A percentile compares a stretch with the other conserved stretches of the same genome.
Conservation (phyloP, 75 land plant genomes). For the Isoetes taiwanensis region DNA sequence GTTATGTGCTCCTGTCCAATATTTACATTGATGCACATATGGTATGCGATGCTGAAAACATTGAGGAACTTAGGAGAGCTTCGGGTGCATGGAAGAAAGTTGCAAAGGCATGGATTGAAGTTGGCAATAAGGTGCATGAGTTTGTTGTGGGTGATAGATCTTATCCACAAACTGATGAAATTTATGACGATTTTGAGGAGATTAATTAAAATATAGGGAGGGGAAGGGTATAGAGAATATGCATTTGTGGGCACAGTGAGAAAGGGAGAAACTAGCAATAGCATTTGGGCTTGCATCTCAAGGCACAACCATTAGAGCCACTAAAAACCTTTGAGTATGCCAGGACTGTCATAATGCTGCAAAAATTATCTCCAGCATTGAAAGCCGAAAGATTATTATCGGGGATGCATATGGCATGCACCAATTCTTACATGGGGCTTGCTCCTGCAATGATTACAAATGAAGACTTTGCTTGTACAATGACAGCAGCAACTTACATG, state of each 20-base stretch:
- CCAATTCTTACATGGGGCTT: constrained; percentile 30
- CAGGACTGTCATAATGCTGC: constrained; percentile 41
- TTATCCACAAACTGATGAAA: constrained; percentile 28
- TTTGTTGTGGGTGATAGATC: constrained; percentile 37
- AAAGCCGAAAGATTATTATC: constrained; percentile 27
- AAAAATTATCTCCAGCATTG: constrained; percentile 27
- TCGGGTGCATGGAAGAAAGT: constrained; percentile 35
- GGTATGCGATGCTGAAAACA: constrained; percentile 19
- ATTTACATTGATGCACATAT: constrained; percentile 33
- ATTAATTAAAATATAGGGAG: no score
- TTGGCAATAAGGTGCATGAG: constrained; percentile 26
- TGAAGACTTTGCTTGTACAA: no score
- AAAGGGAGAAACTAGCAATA: constrained; percentile 40
- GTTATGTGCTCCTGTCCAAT: constrained; percentile 33
- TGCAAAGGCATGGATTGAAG: constrained; percentile 48
- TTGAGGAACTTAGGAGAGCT: constrained; percentile 9
- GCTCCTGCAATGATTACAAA: constrained; percentile 48
- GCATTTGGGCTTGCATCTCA: constrained; percentile 29
- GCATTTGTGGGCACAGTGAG: no score
- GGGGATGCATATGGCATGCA: constrained; percentile 39
- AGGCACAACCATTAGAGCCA: constrained; percentile 23
- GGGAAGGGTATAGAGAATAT: no score
- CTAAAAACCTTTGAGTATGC: constrained; percentile 34
- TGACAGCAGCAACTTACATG: no score
- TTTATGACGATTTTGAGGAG: no score